These are phyloP conservation scores for Neurospora sublineolata DNA, from an alignment of 495 filamentous ascomycete genomes.

Conservation along the genomic window DNA sequence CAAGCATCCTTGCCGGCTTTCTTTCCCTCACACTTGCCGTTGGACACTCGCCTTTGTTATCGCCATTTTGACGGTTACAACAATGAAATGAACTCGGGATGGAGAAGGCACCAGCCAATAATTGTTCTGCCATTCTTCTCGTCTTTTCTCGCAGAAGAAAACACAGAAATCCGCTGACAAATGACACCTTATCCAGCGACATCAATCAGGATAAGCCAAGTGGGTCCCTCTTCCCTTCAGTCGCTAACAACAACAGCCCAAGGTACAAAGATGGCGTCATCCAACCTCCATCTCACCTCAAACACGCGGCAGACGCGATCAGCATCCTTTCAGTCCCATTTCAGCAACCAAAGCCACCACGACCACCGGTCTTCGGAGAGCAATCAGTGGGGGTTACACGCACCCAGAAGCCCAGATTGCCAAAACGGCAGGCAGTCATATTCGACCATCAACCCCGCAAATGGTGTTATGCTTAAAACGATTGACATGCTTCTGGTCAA, in stretches of 20 bases:
- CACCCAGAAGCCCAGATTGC: background rate
- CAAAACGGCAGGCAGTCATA: background rate
- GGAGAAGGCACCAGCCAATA: background rate
- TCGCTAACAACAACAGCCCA: background rate
- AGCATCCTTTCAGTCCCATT: background rate
- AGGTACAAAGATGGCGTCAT: background rate
- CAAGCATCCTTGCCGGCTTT: background rate
- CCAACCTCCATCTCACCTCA: background rate
- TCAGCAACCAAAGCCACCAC: background rate
- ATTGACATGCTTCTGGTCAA: background rate
- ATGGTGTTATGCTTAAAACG: slow-evolving; percentile 5
- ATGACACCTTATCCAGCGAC: background rate
- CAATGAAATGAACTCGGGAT: background rate
- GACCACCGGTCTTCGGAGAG: background rate
- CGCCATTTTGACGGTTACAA: background rate
- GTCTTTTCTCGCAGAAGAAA: background rate
- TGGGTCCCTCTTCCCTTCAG: background rate
- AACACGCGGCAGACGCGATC: background rate
- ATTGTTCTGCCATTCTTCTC: background rate
- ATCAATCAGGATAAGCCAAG: background rate
- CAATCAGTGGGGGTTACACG: background rate
- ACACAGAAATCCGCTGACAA: background rate
- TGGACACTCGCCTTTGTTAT: background rate
- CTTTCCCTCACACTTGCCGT: background rate
- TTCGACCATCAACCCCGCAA: slow-evolving; percentile 1